Base-by-base conservation (phyloP, 176 grass and related monocot species). In the Zoysia japonica region DNA sequence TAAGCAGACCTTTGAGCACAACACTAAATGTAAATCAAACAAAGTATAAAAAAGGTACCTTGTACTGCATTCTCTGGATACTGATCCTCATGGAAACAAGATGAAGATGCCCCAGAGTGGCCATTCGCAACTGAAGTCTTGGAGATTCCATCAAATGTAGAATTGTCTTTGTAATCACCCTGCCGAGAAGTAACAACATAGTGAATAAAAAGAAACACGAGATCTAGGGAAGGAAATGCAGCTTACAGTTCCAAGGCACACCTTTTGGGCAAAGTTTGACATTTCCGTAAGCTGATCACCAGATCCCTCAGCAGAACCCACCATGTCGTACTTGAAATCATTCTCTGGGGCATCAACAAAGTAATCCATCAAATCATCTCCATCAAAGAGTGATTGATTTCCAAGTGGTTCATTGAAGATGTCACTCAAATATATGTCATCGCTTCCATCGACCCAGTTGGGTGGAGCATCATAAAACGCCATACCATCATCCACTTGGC, bases 341-440 rank as follows among this genome's bases (percentile, higher is more conserved):
- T 80, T 68, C 11, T 94, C 95, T 1, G 87, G 65, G 35, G 91
- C 74, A 75, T 94, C 78, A 17, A 98, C 78, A 28, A 98, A 98
- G 74, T 79, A 89, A 48, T 70, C 83, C 85, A 92, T 78, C 53
- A 90, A 16, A 72, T 90, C 88, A 74, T 92, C 87, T 70, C 66
- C 85, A 39, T 86, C 85, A 75, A 65, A 82, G 40, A 72, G 62
- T 46, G 46, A 36, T 12, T 63, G 43, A 76, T 80, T 61, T 5
- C 49, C 74, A 68, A 56, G 10, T 38, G 87, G 82, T 56, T 62
- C 78, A 16, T 93, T 76, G 43, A 84, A 53, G 48, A 82, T 65
- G 8, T 85, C 86, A 38, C 80, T 80, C 74, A 85, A 44, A 88
- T 91, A 78, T 46, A 76, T 61, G 40, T 86, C 69, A 7, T 91